Conservation (phyloP, 306 rosid genomes). For the Vachellia collinsii region DNA sequence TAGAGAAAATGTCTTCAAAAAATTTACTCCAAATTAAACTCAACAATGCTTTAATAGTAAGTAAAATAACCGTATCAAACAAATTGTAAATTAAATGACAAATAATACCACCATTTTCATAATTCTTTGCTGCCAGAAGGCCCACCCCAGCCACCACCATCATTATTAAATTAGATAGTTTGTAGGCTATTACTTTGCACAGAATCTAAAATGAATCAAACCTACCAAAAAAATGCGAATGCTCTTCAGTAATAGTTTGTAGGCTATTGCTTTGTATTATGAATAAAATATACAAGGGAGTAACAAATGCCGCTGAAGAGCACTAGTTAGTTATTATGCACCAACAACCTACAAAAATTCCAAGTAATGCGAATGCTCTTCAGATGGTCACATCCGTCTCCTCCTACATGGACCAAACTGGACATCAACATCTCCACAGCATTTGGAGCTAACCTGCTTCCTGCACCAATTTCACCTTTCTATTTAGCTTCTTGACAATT, state of each 20-base stretch:
- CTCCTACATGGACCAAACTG: slow-evolving; percentile 28
- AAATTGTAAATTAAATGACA: too few species aligned
- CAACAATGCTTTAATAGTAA: too few species aligned
- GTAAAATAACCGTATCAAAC: too few species aligned
- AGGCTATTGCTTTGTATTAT: background rate
- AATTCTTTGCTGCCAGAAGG: background rate
- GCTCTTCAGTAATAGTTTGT: too few species aligned
- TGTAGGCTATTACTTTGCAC: too few species aligned
- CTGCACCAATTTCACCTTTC: slow-evolving; percentile 33
- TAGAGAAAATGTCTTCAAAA: too few species aligned
- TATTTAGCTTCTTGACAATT: background rate
- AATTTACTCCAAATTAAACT: too few species aligned
- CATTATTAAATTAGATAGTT: too few species aligned
- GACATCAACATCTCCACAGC: background rate
- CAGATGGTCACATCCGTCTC: slow-evolving; percentile 20
- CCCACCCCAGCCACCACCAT: background rate
- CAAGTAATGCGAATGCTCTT: slow-evolving; percentile 30
- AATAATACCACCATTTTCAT: background rate
- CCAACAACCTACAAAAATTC: slow-evolving; percentile 23
- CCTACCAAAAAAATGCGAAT: too few species aligned
- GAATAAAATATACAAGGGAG: background rate
- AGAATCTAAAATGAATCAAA: too few species aligned
- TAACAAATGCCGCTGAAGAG: background rate
- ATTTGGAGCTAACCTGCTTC: slow-evolving; percentile 25
- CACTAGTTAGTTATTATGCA: slow-evolving; percentile 23